phyloP scores from a whole-genome alignment of 371 early-diverging fungal species.

The Dinochytrium kinnereticum region DNA sequence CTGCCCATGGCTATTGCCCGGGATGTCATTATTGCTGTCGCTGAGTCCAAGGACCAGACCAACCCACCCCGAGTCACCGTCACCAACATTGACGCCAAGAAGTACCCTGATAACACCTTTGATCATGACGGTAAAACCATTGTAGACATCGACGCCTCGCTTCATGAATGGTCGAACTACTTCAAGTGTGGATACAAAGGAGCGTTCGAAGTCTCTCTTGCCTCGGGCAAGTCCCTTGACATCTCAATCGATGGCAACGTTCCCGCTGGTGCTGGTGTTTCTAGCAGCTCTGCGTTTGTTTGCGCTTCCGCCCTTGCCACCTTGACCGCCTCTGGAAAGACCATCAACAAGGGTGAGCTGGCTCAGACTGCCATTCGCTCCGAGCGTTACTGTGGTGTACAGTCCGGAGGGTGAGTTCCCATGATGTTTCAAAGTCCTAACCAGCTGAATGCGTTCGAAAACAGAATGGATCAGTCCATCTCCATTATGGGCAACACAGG shows the following conservation, averaged over 20 bases:
- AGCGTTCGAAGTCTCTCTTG: constrained; percentile 18
- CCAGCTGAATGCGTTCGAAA: background rate
- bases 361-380: constrained; percentile 78
- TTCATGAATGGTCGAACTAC: constrained; percentile 85
- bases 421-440: constrained; percentile 9
- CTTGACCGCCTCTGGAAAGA: constrained; percentile 58
- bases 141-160: constrained; percentile 71
- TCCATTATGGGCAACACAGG: constrained; percentile 78
- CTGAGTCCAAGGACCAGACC: constrained; percentile 29
- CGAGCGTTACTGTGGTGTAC: constrained; percentile 85
- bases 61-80: constrained; percentile 60
- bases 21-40: constrained; percentile 68
- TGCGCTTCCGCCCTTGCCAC: constrained; percentile 79
- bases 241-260: constrained; percentile 83
- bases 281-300: constrained; percentile 85
- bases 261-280: constrained; percentile 86
- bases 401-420: constrained; percentile 66
- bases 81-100: constrained; percentile 62
- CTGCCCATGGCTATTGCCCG: constrained; percentile 95
- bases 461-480: constrained; percentile 90
- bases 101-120: constrained; percentile 70
- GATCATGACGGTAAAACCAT: constrained; percentile 51
- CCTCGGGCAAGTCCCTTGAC: constrained; percentile 56
- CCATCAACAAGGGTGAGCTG: constrained; percentile 67
- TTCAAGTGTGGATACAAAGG: constrained; percentile 86